Base-by-base conservation (phyloP, 768 basidiomycete species). In the Tubosaeta sp. region DNA sequence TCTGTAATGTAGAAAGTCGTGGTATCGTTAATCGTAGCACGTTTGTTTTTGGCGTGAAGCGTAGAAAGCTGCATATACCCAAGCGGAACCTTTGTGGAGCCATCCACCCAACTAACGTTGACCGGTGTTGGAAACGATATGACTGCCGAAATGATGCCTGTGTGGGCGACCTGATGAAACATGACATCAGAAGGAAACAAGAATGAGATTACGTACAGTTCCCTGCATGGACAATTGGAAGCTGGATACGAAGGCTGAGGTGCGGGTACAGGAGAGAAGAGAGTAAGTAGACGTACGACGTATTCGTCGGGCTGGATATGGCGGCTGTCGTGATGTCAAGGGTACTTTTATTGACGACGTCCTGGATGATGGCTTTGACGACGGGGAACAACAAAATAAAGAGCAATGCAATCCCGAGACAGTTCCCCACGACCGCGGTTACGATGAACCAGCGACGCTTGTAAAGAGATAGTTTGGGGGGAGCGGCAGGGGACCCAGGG, bases 381-480 rank as follows among this genome's bases (percentile, higher is more conserved):
- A 88, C 82, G 6, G 86, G 86, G 65, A 80, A 88, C 22, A 88
- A 66, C 11, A 87, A 43, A 54, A 88, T 78, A 67, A 88, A 88
- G 17, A 88, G 66, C 34, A 87, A 63, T 14, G 76, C 82, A 48
- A 88, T 85, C 33, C 72, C 79, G 14, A 87, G 60, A 6, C 78
- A 74, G 16, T 75, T 66, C 4, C 74, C 60, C 27, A 86, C 72
- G 54, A 81, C 62, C 48, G 74, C 72, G 27, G 77, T 74, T 54
- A 86, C 76, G 53, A 86, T 82, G 72, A 87, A 86, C 74, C 76
- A 79, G 38, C 78, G 76, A 55, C 72, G 77, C 64, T 80, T 84
- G 71, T 83, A 85, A 50, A 85, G 75, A 13, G 81, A 82, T 29
- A 61, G 62, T 51, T 55, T 58, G 8, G 46, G 53, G 11, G 58